phyloP scores from a whole-genome alignment of 208 protist genomes.

The Trypanosoma avium region DNA sequence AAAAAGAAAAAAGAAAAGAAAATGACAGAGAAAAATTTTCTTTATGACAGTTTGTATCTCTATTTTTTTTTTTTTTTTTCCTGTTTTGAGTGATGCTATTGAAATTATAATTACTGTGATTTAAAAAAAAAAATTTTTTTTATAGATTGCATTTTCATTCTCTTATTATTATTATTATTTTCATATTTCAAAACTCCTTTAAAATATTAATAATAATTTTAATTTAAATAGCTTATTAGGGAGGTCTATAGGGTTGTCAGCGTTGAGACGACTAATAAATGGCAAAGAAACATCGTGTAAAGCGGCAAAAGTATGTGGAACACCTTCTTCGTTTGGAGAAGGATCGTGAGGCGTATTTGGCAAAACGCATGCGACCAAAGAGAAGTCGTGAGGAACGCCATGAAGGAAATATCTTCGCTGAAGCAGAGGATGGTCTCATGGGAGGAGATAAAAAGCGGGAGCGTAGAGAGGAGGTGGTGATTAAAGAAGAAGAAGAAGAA shows the following conservation, averaged over 20 bases:
- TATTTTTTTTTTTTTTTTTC: slow-evolving; percentile 7
- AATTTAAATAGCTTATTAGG: too few species aligned
- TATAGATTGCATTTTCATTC: background rate
- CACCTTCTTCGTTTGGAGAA: slow-evolving; percentile 69
- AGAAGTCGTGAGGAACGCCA: slow-evolving; percentile 54
- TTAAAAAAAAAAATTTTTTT: too few species aligned
- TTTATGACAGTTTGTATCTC: background rate
- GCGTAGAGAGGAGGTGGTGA: slow-evolving; percentile 19
- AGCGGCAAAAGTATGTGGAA: slow-evolving; percentile 81
- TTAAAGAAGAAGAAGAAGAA: slow-evolving; percentile 6
- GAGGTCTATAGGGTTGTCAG: too few species aligned
- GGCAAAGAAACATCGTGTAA: slow-evolving; percentile 89
- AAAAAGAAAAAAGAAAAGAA: background rate
- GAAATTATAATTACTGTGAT: too few species aligned
- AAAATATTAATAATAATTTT: too few species aligned
- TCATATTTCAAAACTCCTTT: background rate
- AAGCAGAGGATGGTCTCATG: slow-evolving; percentile 19
- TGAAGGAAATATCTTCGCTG: slow-evolving; percentile 39
- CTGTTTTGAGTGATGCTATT: background rate
- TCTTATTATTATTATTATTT: slow-evolving; percentile 2
- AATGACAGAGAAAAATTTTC: background rate
- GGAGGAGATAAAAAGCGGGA: slow-evolving; percentile 23
- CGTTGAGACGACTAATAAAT: too few species aligned
- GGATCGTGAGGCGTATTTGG: slow-evolving; percentile 72
- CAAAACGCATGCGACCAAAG: slow-evolving; percentile 65